Evolutionary conservation across 2,329 filamentous ascomycete genomes (phyloP).

Genomic region (Sporothrix inflata): DNA sequence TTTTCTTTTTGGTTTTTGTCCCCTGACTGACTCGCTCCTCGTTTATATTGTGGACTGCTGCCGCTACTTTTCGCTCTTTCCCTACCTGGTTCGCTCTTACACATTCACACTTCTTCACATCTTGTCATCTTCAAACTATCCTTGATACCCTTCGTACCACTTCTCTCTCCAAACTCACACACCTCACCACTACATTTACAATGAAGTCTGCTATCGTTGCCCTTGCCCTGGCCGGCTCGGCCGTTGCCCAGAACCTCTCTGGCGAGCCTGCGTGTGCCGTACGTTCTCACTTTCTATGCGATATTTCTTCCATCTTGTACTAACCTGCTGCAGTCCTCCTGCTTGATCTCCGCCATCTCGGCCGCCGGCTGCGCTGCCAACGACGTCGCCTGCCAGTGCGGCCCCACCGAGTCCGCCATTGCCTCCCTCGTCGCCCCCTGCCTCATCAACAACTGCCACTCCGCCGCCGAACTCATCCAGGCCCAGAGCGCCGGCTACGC

Average conservation of each 20-base stretch:
- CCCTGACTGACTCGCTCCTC: constrained; percentile 21
- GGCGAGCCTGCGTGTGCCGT: constrained; percentile 46
- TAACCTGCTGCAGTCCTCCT: constrained; percentile 46
- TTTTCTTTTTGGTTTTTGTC: neutral
- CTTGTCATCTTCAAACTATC: neutral
- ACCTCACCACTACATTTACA: constrained; percentile 27
- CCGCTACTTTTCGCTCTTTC: neutral
- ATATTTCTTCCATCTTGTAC: neutral
- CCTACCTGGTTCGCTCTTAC: neutral
- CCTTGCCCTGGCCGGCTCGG: constrained; percentile 37
- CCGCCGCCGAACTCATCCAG: constrained; percentile 35
- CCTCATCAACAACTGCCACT: constrained; percentile 41
- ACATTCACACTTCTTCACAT: neutral
- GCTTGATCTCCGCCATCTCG: constrained; percentile 51
- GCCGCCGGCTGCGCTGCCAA: constrained; percentile 51
- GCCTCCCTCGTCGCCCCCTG: constrained; percentile 39
- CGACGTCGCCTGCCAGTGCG: constrained; percentile 58
- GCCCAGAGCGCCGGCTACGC: constrained; percentile 41
- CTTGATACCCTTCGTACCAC: neutral
- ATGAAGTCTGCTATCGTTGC: constrained; percentile 33
- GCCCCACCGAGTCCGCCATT: constrained; percentile 41
- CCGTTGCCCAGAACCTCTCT: constrained; percentile 42
- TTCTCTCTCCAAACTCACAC: neutral
- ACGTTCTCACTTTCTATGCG: constrained; percentile 31
- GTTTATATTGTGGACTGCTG: constrained; percentile 20